phyloP scores from a whole-genome alignment of 805 yeast genomes.

The Candida orba region DNA sequence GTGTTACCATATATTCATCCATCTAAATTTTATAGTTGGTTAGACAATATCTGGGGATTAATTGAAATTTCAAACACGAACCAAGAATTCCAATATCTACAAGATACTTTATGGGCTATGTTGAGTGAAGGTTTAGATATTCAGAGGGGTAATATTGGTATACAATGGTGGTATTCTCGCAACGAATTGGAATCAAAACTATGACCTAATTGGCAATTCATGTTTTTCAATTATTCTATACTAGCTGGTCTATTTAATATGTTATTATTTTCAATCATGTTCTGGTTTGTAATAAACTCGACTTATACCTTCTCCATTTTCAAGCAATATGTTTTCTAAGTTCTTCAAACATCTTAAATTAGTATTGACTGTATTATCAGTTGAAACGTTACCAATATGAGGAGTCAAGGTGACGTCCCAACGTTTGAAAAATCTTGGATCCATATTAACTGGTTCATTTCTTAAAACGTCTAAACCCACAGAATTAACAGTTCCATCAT shows the following conservation, averaged over 20 bases:
- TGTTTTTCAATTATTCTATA: neutral
- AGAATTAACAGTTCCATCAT: conserved; percentile 50
- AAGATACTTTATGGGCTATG: conserved; percentile 41
- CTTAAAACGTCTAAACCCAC: conserved; percentile 72
- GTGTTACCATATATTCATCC: conserved; percentile 47
- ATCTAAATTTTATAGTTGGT: conserved; percentile 37
- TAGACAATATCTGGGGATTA: conserved; percentile 35
- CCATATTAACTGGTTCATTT: conserved; percentile 48
- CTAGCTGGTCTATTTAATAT: conserved; percentile 6
- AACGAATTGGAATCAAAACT: conserved; percentile 4
- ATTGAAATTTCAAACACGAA: conserved; percentile 25
- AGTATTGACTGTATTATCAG: conserved; percentile 45
- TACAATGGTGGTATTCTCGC: conserved; percentile 56
- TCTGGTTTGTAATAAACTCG: neutral
- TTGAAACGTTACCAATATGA: conserved; percentile 65
- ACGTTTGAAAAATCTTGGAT: conserved; percentile 44
- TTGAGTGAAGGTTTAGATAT: conserved; percentile 52
- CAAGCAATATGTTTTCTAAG: conserved; percentile 22
- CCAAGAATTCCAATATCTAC: conserved; percentile 33
- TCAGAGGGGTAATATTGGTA: conserved; percentile 47
- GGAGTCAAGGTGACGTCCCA: conserved; percentile 55
- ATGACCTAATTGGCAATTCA: neutral
- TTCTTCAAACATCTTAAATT: conserved; percentile 50
- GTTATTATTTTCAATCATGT: neutral
- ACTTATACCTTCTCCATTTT: conserved; percentile 12